Base-by-base conservation (phyloP, 2,329 filamentous ascomycete species). In the Podosphaera leucotricha region DNA sequence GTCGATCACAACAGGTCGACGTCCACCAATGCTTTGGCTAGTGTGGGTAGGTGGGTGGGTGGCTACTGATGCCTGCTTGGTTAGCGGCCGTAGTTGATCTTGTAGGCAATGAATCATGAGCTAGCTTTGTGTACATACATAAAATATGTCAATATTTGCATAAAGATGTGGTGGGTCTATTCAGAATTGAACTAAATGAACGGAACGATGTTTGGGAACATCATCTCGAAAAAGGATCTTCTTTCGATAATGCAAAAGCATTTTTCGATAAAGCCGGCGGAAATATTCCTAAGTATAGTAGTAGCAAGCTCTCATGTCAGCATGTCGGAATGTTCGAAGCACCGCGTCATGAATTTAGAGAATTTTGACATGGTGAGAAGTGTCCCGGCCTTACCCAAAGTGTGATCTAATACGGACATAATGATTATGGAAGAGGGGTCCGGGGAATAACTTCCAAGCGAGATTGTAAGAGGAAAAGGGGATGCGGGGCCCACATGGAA, bases 1-100 rank as follows among this genome's bases (percentile, higher is more conserved):
- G 53, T 43, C 47, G 51, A 55, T 54, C 52, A 49, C 49, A 48
- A 52, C 47, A 50, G 52, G 53, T 52, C 43, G 46, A 41, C 35
- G 39, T 35, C 46, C 47, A 44, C 46, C 42, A 47, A 47, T 44
- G 41, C 42, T 52, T 26, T 43, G 46, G 44, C 41, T 52, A 53
- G 49, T 48, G 49, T 45, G 40, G 45, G 35, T 43, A 40, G 11
- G 28, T 33, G 8, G 10, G 8, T n/a, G 13, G 4, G 3, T 4
- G 13, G 8, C 6, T 11, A 13, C 15, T 11, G 11, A 11, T 33
- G 28, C 28, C 28, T 33, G 28, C 28, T 33, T 33, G 28, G 10
- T 33, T 33, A 33, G 28, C 28, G 28, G 28, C 15, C 10, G 28
- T n/a, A 13, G 28, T 33, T 33, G 15, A 13, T 33, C 10, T 13